Evolutionary conservation across 2,329 filamentous ascomycete species (phyloP), one percentile per base, ranked within the genome.

Genomic region (Colletotrichum agaves): DNA sequence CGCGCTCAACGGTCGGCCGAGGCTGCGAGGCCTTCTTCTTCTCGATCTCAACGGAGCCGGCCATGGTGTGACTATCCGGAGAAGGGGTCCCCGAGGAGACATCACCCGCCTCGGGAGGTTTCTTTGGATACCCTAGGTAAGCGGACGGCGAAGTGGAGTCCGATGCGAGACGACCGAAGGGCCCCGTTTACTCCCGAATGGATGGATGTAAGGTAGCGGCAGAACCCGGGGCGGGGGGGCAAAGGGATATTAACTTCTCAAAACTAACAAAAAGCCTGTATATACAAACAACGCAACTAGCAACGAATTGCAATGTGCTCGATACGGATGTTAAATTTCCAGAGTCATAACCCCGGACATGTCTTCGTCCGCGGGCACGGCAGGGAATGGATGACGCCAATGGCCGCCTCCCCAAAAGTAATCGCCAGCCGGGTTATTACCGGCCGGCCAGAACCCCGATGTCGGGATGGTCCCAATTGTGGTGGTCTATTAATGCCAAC

Each of bases 371-470:
- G 64, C 64, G 21, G 31, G 39, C 15, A n/a, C 39, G 19, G 17
- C 4, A 47, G 47, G 52, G 17, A 21, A 56, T 64, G 53, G 47
- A 67, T 65, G 65, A 67, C 65, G 65, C 65, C 46, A 67, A 49
- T 21, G 47, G 3, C 23, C 23, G 5, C 27, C 27, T 3, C 6
- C 47, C 65, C 47, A 55, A 53, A 44, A 19, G 37, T n/a, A n/a
- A n/a, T 19, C 17, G 53, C 33, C 47, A 41, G 31, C 65, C 65
- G 65, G 65, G 46, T 60, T 64, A 68, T 68, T 64, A 33, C 65
- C 65, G 61, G 47, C 47, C 47, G 64, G 61, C 27, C 19, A 53
- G 33, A 46, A 43, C 43, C 47, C 65, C 65, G 53, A 68, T 61
- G 59, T 68, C 61, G 65, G 64, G 41, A 31, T 46, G 23, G 39